Evolutionary conservation across 2,329 filamentous ascomycete species (phyloP).

Genomic region (Calcarisporium arbuscula): DNA sequence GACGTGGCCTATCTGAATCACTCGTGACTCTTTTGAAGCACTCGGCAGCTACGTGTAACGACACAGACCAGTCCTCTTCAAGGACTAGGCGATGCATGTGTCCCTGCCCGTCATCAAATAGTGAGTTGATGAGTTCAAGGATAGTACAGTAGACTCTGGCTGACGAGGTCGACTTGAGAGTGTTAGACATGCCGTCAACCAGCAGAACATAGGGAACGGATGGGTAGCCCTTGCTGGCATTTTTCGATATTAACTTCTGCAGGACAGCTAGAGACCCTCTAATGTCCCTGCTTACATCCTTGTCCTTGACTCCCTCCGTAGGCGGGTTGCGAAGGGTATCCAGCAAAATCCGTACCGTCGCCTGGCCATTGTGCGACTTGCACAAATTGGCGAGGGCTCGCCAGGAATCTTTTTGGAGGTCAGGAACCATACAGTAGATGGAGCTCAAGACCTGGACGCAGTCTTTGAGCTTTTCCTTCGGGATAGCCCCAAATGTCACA

Average conservation of each 20-base stretch:
- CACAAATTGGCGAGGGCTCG: constrained; percentile 63
- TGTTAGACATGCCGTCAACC: constrained; percentile 49
- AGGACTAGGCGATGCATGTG: constrained; percentile 49
- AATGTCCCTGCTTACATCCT: constrained; percentile 49
- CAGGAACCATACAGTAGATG: constrained; percentile 60
- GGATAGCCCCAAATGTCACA: constrained; percentile 66
- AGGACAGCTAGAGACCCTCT: constrained; percentile 58
- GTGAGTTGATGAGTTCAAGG: constrained; percentile 46
- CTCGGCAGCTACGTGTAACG: constrained; percentile 52
- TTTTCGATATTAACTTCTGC: constrained; percentile 55
- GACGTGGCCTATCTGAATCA: constrained; percentile 17
- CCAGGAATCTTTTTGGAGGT: constrained; percentile 60
- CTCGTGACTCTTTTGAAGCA: constrained; percentile 37
- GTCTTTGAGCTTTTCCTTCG: constrained; percentile 52
- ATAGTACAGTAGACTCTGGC: constrained; percentile 40
- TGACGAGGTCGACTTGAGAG: constrained; percentile 38
- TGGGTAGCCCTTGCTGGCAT: constrained; percentile 53
- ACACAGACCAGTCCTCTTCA: constrained; percentile 59
- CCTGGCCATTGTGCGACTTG: constrained; percentile 67
- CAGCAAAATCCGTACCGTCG: constrained; percentile 59
- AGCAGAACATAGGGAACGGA: constrained; percentile 52
- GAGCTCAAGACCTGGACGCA: constrained; percentile 67
- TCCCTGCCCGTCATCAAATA: constrained; percentile 47
- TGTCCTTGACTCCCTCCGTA: constrained; percentile 38
- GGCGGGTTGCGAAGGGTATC: constrained; percentile 51